Base-by-base conservation (phyloP, 2,329 filamentous ascomycete genomes). In the Achaetomium macrosporum region DNA sequence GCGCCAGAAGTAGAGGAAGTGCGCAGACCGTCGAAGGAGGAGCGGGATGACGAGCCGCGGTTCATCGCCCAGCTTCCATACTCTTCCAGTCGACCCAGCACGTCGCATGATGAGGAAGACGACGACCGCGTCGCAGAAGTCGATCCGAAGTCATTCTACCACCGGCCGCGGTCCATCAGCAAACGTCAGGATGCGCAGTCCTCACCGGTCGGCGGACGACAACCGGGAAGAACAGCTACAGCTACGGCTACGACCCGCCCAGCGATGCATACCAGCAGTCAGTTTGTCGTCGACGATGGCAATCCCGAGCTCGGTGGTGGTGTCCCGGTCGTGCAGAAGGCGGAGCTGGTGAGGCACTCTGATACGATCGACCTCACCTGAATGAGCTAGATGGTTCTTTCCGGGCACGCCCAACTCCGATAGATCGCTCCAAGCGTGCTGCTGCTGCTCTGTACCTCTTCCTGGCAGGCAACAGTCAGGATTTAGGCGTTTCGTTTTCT, bases 301-400 rank as follows among this genome's bases (percentile, higher is more conserved):
- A 41, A 29, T 9, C 35, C 17, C 17, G 19, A n/a, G 10, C 19
- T 35, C 9, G 47, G 37, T 5, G 15, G 9, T 31, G 20, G 17
- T 20, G 11, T 37, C 9, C 42, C 47, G 16, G 49, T 53, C 1
- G 56, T 58, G 51, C 20, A 46, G 25, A 55, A 7, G 19, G 54
- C 54, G 1, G 50, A 54, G 52, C 11, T 60, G 44, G 49, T 60
- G n/a, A 37, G 53, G 36, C 7, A 43, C 5, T 16, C 42, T 17
- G 51, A 49, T 3, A n/a, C 45, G 11, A 57, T 59, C 39, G 57
- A 59, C 25, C 48, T 57, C 1, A 56, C 55, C 12, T 45, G 47
- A 54, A 15, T 4, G 10, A 9, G 33, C 33, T 35, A 3, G 13
- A n/a, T 4, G 6, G 35, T 8, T n/a, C 11, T 8, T n/a, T 15